A percentile compares a stretch with the other conserved stretches of the same genome.
Evolutionary conservation across 2,329 filamentous ascomycete species (phyloP).

Genomic region (Epichloe gansuensis): DNA sequence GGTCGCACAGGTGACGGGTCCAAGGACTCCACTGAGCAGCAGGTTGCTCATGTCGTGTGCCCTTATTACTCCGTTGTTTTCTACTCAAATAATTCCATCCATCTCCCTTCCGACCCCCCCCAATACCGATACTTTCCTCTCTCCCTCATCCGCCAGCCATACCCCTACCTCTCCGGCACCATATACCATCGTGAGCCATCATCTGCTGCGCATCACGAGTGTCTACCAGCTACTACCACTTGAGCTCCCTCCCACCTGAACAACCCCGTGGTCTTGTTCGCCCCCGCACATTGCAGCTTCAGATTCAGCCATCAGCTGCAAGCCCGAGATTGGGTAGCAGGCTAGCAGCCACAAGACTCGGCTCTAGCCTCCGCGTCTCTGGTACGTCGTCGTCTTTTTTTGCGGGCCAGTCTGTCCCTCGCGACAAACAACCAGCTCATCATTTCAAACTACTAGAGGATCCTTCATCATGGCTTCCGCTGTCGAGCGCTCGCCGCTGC

Average conservation of each 20-base stretch:
- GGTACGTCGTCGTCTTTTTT: not conserved
- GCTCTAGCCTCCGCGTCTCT: not conserved
- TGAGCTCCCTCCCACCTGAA: not conserved
- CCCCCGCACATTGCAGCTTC: not conserved
- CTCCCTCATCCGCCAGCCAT: not conserved
- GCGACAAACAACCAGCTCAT: not conserved
- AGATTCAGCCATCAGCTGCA: not conserved
- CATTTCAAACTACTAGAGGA: not conserved
- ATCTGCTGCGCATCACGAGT: not conserved
- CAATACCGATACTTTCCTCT: not conserved
- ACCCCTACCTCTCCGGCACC: not conserved
- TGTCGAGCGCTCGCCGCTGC: conserved; percentile 25
- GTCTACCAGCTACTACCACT: not conserved
- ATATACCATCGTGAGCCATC: not conserved
- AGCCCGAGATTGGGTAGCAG: not conserved
- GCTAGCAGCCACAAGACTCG: not conserved
- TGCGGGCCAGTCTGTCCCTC: not conserved
- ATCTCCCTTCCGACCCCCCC: not conserved
- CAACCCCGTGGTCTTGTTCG: not conserved
- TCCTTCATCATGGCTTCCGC: conserved; percentile 25
- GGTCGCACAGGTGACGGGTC: too few relatives aligned
- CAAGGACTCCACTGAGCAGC: too few relatives aligned
- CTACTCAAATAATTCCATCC: too few relatives aligned
- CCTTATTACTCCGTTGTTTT: not conserved
- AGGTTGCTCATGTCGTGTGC: not conserved